These are phyloP conservation scores for Diaporthe sp. DNA, from an alignment of 2,329 filamentous ascomycete species.

Conservation along the genomic window DNA sequence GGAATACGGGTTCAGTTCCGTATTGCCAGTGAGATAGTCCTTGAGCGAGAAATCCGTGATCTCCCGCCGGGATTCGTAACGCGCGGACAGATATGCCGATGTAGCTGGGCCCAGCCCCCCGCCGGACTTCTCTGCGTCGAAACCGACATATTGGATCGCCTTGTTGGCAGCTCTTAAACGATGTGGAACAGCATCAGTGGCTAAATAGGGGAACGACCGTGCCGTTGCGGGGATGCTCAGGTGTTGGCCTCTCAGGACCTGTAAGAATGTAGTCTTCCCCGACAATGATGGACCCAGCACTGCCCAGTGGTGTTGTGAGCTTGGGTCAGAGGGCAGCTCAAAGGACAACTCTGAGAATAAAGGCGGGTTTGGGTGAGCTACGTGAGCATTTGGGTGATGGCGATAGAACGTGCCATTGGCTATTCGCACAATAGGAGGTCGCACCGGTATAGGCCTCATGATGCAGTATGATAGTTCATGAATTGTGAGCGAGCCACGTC, in stretches of 20 bases:
- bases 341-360: constrained; percentile 80
- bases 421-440: constrained; percentile 75
- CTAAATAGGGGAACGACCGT: constrained; percentile 82
- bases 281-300: constrained; percentile 82
- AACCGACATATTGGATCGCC: constrained; percentile 91
- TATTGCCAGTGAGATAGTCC: constrained; percentile 86
- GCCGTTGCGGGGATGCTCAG: constrained; percentile 80
- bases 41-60: constrained; percentile 86
- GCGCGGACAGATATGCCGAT: constrained; percentile 85
- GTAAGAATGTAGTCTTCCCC: constrained; percentile 85
- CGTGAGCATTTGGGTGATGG: constrained; percentile 69
- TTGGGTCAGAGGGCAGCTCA: constrained; percentile 68
- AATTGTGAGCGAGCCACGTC: constrained; percentile 5
- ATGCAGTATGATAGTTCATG: background rate
- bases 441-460: constrained; percentile 50
- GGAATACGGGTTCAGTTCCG: constrained; percentile 80
- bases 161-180: constrained; percentile 68
- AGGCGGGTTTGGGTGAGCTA: constrained; percentile 70
- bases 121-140: constrained; percentile 76
- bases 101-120: constrained; percentile 63
- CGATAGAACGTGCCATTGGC: constrained; percentile 86
- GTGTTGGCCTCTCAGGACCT: constrained; percentile 80
- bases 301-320: constrained; percentile 76
- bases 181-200: constrained; percentile 67
- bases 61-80: constrained; percentile 90